Evolutionary conservation across 768 basidiomycete species (phyloP), one percentile per base, ranked within the genome.

Genomic region (Boletales sp.): DNA sequence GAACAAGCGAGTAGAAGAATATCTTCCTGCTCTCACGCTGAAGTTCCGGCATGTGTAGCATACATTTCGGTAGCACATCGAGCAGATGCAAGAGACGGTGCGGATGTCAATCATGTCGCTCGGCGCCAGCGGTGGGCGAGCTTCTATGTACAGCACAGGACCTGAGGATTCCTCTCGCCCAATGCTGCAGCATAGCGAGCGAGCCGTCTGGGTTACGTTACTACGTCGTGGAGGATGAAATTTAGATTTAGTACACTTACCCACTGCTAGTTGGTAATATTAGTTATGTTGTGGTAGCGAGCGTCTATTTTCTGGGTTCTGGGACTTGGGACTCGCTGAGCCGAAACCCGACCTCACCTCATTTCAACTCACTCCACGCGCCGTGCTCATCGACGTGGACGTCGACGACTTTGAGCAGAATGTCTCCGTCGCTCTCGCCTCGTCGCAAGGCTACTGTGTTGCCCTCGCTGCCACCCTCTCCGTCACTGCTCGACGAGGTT

Each of bases 41-140:
- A 28, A 4, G 25, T 28, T 28, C 25, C 25, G 25, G 25, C 1
- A 28, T 28, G 25, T 48, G 15, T 57, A 89, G 83, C 86, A 84
- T 57, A 80, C 85, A 9, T 86, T 89, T 77, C 86, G 87, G 57
- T 84, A 87, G 70, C 87, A 87, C 62, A 79, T 91, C 45, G 62
- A 85, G 62, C 82, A 87, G 60, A 87, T 90, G 86, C 79, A 84
- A 50, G 84, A 87, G 59, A 82, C 81, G 6, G 85, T 86, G 18
- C 79, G 83, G 37, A 73, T 78, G 52, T 88, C 85, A 14, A 76
- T 87, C 46, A 67, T 85, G 55, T 79, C 81, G 17, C 67, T 83
- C 18, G 71, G 71, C 35, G 70, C 69, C 35, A 67, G 70, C 51
- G 80, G 77, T 57, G 69, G 73, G 39, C 74, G 77, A 39, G 78